Evolutionary conservation across 257 asterid genomes (phyloP).

Genomic region (Paraleonurus japonicus): DNA sequence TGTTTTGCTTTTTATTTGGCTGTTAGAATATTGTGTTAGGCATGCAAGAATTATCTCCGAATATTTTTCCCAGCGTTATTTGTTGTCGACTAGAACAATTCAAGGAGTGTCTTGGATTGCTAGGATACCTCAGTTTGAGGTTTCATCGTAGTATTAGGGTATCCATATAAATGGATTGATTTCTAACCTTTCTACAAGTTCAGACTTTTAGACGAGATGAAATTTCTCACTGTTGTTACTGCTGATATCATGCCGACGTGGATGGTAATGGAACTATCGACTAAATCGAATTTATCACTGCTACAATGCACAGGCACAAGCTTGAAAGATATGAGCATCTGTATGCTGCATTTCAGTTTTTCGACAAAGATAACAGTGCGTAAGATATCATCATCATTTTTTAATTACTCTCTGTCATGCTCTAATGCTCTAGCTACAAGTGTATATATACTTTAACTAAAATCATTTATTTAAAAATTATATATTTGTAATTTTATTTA

Average conservation of each 20-base stretch:
- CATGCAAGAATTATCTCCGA: no score
- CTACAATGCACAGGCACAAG: constrained; percentile 67
- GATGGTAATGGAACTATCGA: constrained; percentile 64
- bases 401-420: not conserved
- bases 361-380: constrained; percentile 66
- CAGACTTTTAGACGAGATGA: no score
- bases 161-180: no score
- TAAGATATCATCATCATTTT: constrained; percentile 22
- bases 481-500: not conserved
- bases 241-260: constrained; percentile 50
- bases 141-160: no score
- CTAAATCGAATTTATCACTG: constrained; percentile 65
- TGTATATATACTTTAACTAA: not conserved
- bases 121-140: no score
- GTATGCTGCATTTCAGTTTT: constrained; percentile 51
- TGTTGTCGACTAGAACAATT: no score
- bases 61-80: no score
- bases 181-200: no score
- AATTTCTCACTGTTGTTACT: not conserved
- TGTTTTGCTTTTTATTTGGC: no score
- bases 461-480: no score
- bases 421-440: not conserved
- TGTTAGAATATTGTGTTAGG: no score
- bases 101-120: no score
- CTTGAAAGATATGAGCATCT: constrained; percentile 62